Evolutionary conservation across 768 basidiomycete species (phyloP), one percentile per base, ranked within the genome.

Genomic region (Tulasnella sp.): DNA sequence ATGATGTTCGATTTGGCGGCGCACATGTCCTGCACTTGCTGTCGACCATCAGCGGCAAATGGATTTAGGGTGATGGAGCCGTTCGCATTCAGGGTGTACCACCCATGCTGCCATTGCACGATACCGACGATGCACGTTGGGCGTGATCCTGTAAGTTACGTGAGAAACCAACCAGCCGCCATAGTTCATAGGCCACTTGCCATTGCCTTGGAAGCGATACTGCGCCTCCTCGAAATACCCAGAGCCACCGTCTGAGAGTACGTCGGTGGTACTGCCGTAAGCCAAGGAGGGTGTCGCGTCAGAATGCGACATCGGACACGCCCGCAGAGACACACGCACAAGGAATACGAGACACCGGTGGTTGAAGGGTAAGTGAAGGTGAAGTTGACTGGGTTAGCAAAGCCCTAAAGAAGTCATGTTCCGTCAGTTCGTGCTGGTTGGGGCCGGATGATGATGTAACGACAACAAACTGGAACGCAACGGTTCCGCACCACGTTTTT

Each of bases 1-100:
- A 97, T 79, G 66, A 93, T 84, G 67, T 91, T 89, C 27, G 92
- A 90, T 8, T 77, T 73, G 8, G 91, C 86, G 0, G 84, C 85
- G 65, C 94, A 99, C 0, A 91, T 84, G 62, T 93, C 85, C 73
- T 99, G 91, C 37, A 97, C 77, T 74, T 94, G 93, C 68, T 96
- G 90, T 70, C 80, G 87, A 14, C 94, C 94, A 67, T 99, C 94
- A 15, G 65, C 61, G 15, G 75, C 78, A 61, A 90, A 77, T 1
- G 92, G 87, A 2, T 66, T 70, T 65, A 90, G 71, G 37, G 77
- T 67, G 59, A 98, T 78, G 8, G 90, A 94, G 6, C 91, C 91
- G 65, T 97, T 93, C 51, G 72, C 19, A 59, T 79, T 71, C 42
- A 86, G 69, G 0, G 66, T 59, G 70, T 83, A 92, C 27, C 68